Conservation (phyloP, 805 yeast genomes). For the Ogataea degrootiae region DNA sequence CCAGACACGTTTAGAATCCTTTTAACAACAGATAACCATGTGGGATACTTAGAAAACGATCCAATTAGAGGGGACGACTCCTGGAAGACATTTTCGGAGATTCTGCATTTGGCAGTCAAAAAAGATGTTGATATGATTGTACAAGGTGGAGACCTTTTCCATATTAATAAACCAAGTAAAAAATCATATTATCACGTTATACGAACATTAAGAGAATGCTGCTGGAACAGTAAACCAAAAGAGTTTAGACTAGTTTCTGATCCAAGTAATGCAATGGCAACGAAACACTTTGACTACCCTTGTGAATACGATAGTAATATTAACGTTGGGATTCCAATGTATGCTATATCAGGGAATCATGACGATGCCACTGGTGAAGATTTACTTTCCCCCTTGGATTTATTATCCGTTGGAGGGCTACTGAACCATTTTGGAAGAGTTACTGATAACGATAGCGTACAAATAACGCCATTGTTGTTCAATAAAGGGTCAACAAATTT, state of each 20-base stretch:
- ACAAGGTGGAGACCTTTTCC: conserved; percentile 93
- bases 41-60: conserved; percentile 87
- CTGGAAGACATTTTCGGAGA: conserved; percentile 82
- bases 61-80: conserved; percentile 88
- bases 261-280: conserved; percentile 58
- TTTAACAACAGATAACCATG: conserved; percentile 93
- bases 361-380: conserved; percentile 93
- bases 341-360: conserved; percentile 93
- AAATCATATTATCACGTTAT: conserved; percentile 82
- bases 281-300: conserved; percentile 57
- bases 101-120: conserved; percentile 63
- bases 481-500: conserved; percentile 79
- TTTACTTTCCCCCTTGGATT: conserved; percentile 78
- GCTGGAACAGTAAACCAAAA: conserved; percentile 85
- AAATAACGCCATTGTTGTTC: conserved; percentile 69
- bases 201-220: conserved; percentile 59
- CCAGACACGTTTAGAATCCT: conserved; percentile 71
- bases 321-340: conserved; percentile 84
- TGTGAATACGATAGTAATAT: conserved; percentile 89
- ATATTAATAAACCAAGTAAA: conserved; percentile 82
- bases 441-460: conserved; percentile 66
- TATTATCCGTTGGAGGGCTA: conserved; percentile 74
- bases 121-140: conserved; percentile 81
- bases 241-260: conserved; percentile 81
- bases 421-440: conserved; percentile 88